A percentile compares a stretch with the other conserved stretches of the same genome.
phyloP scores from a whole-genome alignment of 164 flowering plant species.

The Piper longum region DNA sequence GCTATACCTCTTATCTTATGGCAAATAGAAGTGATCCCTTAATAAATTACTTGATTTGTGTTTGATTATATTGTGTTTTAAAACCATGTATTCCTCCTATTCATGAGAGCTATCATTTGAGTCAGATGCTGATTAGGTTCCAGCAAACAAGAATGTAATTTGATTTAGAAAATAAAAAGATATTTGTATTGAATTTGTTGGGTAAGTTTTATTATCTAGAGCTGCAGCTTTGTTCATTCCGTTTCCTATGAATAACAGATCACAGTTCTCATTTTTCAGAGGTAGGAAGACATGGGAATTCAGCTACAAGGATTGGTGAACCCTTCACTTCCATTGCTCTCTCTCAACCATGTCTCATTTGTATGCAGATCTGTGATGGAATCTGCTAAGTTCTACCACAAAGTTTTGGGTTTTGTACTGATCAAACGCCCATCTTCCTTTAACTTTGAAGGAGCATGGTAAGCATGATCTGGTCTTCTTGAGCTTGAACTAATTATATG shows the following conservation, averaged over 20 bases:
- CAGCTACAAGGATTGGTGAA: constrained; percentile 17
- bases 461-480: background rate
- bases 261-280: background rate
- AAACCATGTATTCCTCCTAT: no score
- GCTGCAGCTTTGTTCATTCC: background rate
- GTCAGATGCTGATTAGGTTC: background rate
- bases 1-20: no score
- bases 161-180: no score
- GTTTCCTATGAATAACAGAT: background rate
- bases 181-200: background rate
- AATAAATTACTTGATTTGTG: no score
- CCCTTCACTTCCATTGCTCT: constrained; percentile 32
- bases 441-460: constrained; percentile 2
- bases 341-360: constrained; percentile 49
- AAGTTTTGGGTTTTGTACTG: constrained; percentile 44
- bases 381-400: constrained; percentile 35
- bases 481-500: background rate
- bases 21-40: no score
- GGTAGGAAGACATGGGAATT: constrained; percentile 17
- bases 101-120: no score
- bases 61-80: no score
- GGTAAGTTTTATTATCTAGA: background rate
- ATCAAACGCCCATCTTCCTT: constrained; percentile 13
- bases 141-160: background rate
- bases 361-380: constrained; percentile 29